These are phyloP conservation scores for Schizopora paradoxa DNA, from an alignment of 1,284 basidiomycete species.

Conservation along the genomic window DNA sequence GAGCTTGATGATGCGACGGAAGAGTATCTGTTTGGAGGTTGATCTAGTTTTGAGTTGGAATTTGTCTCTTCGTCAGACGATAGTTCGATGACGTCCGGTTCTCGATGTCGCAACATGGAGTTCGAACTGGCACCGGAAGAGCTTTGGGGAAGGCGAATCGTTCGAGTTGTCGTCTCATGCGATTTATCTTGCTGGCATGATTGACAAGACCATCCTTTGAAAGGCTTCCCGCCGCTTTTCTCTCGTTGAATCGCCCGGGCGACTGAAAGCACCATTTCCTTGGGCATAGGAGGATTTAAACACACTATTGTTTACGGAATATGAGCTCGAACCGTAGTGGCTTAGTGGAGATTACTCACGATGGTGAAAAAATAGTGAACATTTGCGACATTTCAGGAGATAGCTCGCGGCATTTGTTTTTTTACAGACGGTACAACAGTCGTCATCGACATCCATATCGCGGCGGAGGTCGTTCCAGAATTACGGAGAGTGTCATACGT, in stretches of 20 bases:
- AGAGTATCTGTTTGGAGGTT: too few species aligned
- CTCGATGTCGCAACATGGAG: too few species aligned
- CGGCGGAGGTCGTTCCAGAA: background rate
- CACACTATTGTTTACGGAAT: slow-evolving; percentile 1
- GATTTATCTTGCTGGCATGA: background rate
- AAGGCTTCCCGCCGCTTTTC: background rate
- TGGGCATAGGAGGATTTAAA: too few species aligned
- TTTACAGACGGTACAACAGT: background rate
- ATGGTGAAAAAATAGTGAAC: background rate
- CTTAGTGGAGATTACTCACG: background rate
- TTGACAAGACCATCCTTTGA: background rate
- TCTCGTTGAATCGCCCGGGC: background rate
- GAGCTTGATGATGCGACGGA: too few species aligned
- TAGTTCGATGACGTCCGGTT: too few species aligned
- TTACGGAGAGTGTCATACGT: background rate
- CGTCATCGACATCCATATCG: background rate
- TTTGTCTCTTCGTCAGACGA: too few species aligned
- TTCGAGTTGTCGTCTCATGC: too few species aligned
- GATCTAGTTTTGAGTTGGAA: too few species aligned
- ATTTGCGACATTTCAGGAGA: background rate
- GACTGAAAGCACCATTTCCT: background rate
- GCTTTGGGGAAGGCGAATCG: too few species aligned
- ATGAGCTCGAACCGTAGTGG: background rate
- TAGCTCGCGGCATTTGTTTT: background rate
- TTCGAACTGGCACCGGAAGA: too few species aligned